Evolutionary conservation across 306 rosid species (phyloP).

Genomic region (Prunus fruticosa): DNA sequence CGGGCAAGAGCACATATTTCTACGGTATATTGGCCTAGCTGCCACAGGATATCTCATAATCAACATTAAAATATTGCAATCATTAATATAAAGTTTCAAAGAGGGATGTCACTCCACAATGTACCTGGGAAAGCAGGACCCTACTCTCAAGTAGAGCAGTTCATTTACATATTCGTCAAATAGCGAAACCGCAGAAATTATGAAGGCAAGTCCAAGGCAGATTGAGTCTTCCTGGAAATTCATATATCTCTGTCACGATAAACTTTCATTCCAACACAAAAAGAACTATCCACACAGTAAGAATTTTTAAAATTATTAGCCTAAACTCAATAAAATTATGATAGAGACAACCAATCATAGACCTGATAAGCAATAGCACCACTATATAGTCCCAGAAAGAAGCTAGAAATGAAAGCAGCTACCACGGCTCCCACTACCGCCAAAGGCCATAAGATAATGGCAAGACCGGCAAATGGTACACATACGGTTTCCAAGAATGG

Average conservation of each 20-base stretch:
- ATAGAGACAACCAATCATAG: conserved; percentile 9
- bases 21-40: conserved; percentile 71
- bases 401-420: conserved; percentile 48
- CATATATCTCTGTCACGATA: background rate
- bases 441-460: conserved; percentile 80
- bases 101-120: background rate
- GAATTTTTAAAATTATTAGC: background rate
- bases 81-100: background rate
- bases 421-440: conserved; percentile 62
- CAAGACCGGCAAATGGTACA: conserved; percentile 82
- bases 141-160: conserved; percentile 73
- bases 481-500: conserved; percentile 80
- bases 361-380: conserved; percentile 82
- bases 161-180: conserved; percentile 87
- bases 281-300: conserved; percentile 1
- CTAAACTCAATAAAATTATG: background rate
- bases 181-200: conserved; percentile 63
- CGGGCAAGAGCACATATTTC: conserved; percentile 24
- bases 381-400: conserved; percentile 60
- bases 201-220: conserved; percentile 63
- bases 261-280: background rate
- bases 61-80: conserved; percentile 3
- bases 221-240: conserved; percentile 59
- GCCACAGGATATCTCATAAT: conserved; percentile 44
- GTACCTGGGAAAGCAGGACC: conserved; percentile 85